Conservation (phyloP, 345 rosid genomes). For the Microcos paniculata region DNA sequence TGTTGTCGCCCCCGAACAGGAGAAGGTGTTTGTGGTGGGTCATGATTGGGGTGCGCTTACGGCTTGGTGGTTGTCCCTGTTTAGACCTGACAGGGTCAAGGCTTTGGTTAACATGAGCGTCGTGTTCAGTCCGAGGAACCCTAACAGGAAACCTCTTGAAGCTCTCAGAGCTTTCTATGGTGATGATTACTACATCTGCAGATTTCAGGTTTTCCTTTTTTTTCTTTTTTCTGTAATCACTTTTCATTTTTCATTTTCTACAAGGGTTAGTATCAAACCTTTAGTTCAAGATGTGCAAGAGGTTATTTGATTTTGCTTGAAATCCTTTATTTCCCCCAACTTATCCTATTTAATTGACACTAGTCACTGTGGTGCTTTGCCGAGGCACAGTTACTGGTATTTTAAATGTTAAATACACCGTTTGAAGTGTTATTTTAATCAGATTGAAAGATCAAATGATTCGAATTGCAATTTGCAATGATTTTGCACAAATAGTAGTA, state of each 20-base stretch:
- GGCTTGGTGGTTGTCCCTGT: conserved; percentile 60
- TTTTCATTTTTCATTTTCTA: not conserved
- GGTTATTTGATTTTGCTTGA: too few species aligned
- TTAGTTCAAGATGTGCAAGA: too few species aligned
- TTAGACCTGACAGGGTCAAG: conserved; percentile 61
- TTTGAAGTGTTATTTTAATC: conserved; percentile 9
- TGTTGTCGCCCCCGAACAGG: conserved; percentile 33
- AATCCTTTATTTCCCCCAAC: not conserved
- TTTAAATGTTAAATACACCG: not conserved
- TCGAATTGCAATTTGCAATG: not conserved
- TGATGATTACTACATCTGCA: conserved; percentile 76
- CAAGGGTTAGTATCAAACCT: too few species aligned
- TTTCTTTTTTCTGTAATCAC: not conserved
- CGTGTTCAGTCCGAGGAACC: conserved; percentile 49
- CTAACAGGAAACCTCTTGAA: conserved; percentile 47
- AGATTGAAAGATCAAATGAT: not conserved
- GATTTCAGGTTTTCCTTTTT: conserved; percentile 56
- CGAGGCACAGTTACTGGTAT: not conserved
- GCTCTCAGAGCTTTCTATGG: conserved; percentile 44
- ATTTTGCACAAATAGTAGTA: too few species aligned
- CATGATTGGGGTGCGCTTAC: conserved; percentile 76
- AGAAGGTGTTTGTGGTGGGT: conserved; percentile 54
- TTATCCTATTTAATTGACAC: not conserved
- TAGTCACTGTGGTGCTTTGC: not conserved
- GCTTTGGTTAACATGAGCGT: conserved; percentile 65